Evolutionary conservation across 495 filamentous ascomycete genomes (phyloP), one percentile per base, ranked within the genome.

Genomic region (Rusavskia elegans): DNA sequence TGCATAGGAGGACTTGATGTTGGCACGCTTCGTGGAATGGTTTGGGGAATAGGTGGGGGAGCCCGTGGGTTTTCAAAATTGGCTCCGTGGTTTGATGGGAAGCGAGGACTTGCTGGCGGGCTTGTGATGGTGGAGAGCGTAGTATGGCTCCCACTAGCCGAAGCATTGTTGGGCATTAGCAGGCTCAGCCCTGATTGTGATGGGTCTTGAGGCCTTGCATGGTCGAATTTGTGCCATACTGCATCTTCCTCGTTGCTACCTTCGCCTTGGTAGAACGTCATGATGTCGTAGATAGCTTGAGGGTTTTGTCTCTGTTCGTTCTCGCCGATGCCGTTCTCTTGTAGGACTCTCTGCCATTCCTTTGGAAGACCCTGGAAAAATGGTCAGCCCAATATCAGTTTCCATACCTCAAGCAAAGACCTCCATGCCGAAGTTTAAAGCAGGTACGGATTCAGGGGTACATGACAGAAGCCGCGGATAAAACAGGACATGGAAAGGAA

Each of bases 21-120:
- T 17, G 59, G 60, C 23, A 53, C 66, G 58, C 64, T 78, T 50
- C 79, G 71, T 19, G 59, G 60, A 35, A 53, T 65, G 57, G 64
- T 78, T 50, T 79, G 71, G 53, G 92, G 92, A 49, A 96, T 83
- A 2, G 92, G 92, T 53, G 92, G 92, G 16, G 92, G 86, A 9
- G 90, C 84, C 53, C 92, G 80, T 41, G 92, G 92, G 57, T 97
- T 97, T 68, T 98, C 92, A 64, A 98, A 98, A 71, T 89, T 97
- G 51, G 82, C 82, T 69, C 89, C 84, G 65, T 88, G 81, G 66
- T 88, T 89, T 55, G 83, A 79, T 20, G 93, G 92, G 66, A 96
- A 96, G 59, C 90, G 79, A 46, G 92, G 93, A 64, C 87, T 95
- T 55, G 84, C 80, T 25, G 89, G 87, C 45, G 92, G 85, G 60